A percentile compares a stretch with the other conserved stretches of the same genome.
Evolutionary conservation across 768 basidiomycete species (phyloP).

Genomic region (Hygrocybe punicea): DNA sequence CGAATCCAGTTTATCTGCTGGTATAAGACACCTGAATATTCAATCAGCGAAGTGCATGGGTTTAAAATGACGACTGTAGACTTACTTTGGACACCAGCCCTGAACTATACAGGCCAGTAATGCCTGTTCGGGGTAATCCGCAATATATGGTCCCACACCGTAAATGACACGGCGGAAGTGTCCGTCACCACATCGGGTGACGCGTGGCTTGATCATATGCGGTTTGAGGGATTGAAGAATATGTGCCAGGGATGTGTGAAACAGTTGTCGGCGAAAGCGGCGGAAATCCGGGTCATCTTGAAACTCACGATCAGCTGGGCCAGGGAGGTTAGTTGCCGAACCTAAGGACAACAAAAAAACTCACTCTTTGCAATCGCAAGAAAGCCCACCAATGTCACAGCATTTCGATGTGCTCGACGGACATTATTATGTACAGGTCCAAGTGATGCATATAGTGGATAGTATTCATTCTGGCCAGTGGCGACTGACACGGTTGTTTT

Average conservation of each 20-base stretch:
- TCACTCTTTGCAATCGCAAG: constrained; percentile 37
- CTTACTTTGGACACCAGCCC: constrained; percentile 28
- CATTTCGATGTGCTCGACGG: constrained; percentile 28
- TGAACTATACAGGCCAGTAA: constrained; percentile 22
- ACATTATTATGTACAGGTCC: constrained; percentile 30
- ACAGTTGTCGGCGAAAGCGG: constrained; percentile 23
- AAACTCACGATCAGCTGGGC: constrained; percentile 14
- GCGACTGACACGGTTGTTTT: constrained; percentile 43
- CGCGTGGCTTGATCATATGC: constrained; percentile 23
- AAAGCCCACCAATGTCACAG: constrained; percentile 31
- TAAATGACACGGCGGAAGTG: constrained; percentile 23
- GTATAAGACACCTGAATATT: constrained; percentile 11
- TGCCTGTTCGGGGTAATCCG: constrained; percentile 29
- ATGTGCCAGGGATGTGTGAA: constrained; percentile 19
- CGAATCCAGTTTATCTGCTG: constrained; percentile 14
- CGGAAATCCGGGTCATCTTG: constrained; percentile 14
- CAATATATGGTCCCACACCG: constrained; percentile 28
- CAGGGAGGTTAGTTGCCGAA: neutral
- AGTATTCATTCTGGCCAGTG: constrained; percentile 39
- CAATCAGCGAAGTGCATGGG: neutral
- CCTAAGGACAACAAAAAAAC: constrained; percentile 3
- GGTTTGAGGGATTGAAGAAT: constrained; percentile 18
- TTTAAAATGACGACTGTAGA: constrained; percentile 2
- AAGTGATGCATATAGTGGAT: constrained; percentile 33
- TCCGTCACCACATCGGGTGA: constrained; percentile 26